Evolutionary conservation across 257 asterid genomes (phyloP), one percentile per base, ranked within the genome.

Genomic region (Cynanchum wilfordii): DNA sequence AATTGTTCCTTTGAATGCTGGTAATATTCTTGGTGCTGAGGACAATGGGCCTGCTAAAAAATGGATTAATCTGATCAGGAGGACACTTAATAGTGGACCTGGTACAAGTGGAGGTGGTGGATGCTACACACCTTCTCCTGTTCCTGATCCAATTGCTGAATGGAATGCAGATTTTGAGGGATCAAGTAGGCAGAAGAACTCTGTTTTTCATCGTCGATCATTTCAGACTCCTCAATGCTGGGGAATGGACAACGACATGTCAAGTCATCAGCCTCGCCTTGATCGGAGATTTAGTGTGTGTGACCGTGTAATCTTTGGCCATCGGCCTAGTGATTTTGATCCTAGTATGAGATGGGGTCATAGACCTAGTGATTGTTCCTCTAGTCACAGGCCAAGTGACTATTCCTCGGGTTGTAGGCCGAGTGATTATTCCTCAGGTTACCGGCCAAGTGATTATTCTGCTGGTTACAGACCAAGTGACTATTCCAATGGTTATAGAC

Each of bases 11-110:
- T 73, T 95, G 68, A 95, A 92, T 79, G 98, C 99, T 73, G 92
- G 99, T 64, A 95, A 95, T 70, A 95, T 95, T 71, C 86, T 95
- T 45, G 99, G 90, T 13, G 97, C 99, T 50, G 99, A 95, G 78
- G 99, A 95, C 82, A 95, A 95, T 36, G 99, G 99, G 27, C 99
- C 99, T 33, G 97, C 99, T 33, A 92, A 90, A 68, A 90, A 89
- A 54, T 95, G 99, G 98, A 86, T 90, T 40, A 70, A 90, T 72
- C 84, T 92, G 38, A 90, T 95, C 63, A 84, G 88, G 77, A 92
- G 77, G 80, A 89, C 99, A 3, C 83, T 95, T 54, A 90, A 90
- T 82, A 81, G 84, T 60, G 81, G 87, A 68, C 93, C 91, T 3
- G 95, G 89, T 19, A 75, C 86, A 51, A 86, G 89, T 64, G 86